Conservation (phyloP, 306 rosid species). For the Prosopis cineraria region DNA sequence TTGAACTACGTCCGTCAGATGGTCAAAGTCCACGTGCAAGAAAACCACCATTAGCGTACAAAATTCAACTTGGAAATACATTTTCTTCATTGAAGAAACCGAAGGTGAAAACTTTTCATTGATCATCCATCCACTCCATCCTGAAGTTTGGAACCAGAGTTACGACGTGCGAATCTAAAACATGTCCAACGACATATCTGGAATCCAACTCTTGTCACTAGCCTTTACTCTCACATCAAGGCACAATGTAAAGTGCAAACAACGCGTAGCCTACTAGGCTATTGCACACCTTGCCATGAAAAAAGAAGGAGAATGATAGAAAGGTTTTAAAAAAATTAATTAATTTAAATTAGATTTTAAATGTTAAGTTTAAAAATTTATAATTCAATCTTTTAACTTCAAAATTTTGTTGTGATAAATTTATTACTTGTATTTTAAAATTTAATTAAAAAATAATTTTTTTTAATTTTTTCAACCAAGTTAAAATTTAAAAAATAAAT, state of each 20-base stretch:
- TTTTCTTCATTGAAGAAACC: neutral
- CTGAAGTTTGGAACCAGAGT: neutral
- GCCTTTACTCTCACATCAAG: neutral
- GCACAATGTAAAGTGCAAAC: neutral
- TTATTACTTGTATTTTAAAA: too few relatives aligned
- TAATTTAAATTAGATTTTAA: too few relatives aligned
- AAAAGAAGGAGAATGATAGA: too few relatives aligned
- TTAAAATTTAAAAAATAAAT: too few relatives aligned
- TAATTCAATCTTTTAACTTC: too few relatives aligned
- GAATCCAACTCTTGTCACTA: neutral
- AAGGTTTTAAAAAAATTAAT: too few relatives aligned
- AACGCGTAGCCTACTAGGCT: neutral
- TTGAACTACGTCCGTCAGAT: neutral
- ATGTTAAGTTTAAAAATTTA: too few relatives aligned
- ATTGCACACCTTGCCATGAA: neutral
- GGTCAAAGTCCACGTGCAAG: neutral
- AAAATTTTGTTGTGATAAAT: too few relatives aligned
- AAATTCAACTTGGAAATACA: neutral
- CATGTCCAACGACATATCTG: neutral
- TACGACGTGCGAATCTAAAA: too few relatives aligned
- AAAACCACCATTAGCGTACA: neutral
- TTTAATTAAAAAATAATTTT: too few relatives aligned
- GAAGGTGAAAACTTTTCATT: neutral
- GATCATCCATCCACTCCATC: neutral
- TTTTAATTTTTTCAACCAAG: too few relatives aligned